Percentiles rank a stretch among this genome's conserved stretches.
Evolutionary conservation across 345 rosid genomes (phyloP).

Genomic region (Citrus reticulata): DNA sequence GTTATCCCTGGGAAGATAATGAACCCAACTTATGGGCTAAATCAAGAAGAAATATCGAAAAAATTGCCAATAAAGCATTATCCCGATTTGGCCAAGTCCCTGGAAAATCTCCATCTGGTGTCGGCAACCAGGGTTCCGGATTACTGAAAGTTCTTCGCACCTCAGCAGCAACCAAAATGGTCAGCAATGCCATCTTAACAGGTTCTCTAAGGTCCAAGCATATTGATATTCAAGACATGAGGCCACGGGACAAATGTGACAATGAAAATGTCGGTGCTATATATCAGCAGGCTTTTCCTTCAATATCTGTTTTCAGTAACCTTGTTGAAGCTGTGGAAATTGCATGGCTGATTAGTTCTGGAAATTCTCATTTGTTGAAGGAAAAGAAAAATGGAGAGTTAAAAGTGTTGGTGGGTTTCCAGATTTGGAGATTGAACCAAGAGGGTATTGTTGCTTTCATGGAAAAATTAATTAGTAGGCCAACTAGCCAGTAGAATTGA

Average conservation of each 20-base stretch:
- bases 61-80: neutral
- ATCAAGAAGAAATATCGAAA: neutral
- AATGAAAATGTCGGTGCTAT: neutral
- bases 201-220: conserved; percentile 4
- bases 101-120: neutral
- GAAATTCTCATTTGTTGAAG: conserved; percentile 4
- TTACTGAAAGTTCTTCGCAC: conserved; percentile 1
- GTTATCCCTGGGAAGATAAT: conserved; percentile 11
- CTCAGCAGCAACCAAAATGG: conserved; percentile 7
- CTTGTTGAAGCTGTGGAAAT: conserved; percentile 1
- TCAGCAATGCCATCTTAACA: conserved; percentile 6
- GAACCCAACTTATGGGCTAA: conserved; percentile 10
- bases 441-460: neutral
- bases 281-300: conserved; percentile 1
- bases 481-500: neutral
- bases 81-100: neutral
- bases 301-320: neutral
- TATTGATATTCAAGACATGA: conserved; percentile 3
- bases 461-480: neutral
- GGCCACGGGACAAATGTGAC: neutral
- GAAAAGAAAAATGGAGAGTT: neutral
- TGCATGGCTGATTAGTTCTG: neutral
- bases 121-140: neutral
- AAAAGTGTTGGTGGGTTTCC: neutral
- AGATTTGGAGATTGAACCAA: conserved; percentile 1